Evolutionary conservation across 78 protist genomes (phyloP).

Genomic region (Monosiga brevicollis): DNA sequence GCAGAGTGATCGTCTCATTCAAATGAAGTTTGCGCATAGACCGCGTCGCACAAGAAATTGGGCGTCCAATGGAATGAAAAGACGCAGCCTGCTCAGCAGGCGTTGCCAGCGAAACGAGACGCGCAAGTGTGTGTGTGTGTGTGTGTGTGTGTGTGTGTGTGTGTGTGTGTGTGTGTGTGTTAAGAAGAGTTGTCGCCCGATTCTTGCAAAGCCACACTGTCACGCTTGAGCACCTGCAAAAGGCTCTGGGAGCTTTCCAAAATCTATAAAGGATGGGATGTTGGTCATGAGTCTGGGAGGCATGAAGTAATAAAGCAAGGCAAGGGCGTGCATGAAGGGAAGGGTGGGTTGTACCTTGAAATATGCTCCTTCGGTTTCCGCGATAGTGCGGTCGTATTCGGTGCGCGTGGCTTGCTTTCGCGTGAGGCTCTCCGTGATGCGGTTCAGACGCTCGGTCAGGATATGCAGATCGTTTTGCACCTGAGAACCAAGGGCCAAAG

Average conservation of each 20-base stretch:
- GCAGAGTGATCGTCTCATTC: too few relatives aligned
- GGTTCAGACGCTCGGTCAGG: background rate
- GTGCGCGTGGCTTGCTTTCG: constrained; percentile 25
- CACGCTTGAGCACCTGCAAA: constrained; percentile 51
- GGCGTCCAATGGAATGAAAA: too few relatives aligned
- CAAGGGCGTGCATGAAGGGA: background rate
- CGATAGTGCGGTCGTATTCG: constrained; percentile 50
- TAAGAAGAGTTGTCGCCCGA: background rate
- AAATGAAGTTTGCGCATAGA: too few relatives aligned
- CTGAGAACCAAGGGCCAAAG: too few relatives aligned
- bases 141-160: background rate
- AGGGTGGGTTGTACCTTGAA: background rate
- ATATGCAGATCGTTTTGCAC: background rate
- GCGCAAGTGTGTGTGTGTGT: background rate
- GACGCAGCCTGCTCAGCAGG: too few relatives aligned
- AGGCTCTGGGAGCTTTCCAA: constrained; percentile 45
- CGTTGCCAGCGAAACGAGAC: too few relatives aligned
- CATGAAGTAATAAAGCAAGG: background rate
- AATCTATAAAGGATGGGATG: constrained; percentile 16
- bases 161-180: background rate
- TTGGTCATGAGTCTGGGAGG: background rate
- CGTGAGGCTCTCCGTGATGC: constrained; percentile 19
- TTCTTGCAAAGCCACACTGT: background rate
- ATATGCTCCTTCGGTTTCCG: constrained; percentile 48
- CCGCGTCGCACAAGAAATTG: too few relatives aligned